Percentiles rank a stretch among this genome's conserved stretches.
phyloP scores from a whole-genome alignment of 1,139 yeast genomes.

The Taiozyma sp. region DNA sequence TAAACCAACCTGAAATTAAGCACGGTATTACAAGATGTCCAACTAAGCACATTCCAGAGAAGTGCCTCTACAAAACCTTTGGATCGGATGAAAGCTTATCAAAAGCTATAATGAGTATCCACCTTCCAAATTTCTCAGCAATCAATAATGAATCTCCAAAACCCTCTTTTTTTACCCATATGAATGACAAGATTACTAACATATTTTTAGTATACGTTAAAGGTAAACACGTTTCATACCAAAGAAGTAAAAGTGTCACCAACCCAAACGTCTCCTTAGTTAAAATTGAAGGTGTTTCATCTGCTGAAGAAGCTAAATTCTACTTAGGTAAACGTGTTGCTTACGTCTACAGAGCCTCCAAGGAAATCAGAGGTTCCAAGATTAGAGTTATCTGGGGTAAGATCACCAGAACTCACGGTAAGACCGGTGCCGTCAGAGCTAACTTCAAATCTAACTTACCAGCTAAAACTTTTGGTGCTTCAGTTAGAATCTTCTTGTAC shows the following conservation, averaged over 20 bases:
- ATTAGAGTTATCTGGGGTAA: slow-evolving; percentile 99
- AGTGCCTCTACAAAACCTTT: too few relatives aligned
- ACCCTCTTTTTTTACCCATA: neutral
- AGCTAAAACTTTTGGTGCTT: slow-evolving; percentile 99
- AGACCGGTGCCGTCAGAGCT: slow-evolving; percentile 98
- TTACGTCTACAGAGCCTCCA: slow-evolving; percentile 97
- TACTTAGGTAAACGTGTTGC: slow-evolving; percentile 99
- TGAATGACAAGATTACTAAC: slow-evolving; percentile 37
- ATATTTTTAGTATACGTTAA: slow-evolving; percentile 85
- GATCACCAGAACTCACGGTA: slow-evolving; percentile 98
- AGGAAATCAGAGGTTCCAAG: slow-evolving; percentile 98
- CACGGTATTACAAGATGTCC: too few relatives aligned
- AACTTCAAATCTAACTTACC: slow-evolving; percentile 99
- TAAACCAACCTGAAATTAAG: neutral
- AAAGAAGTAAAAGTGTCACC: slow-evolving; percentile 97
- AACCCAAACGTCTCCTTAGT: slow-evolving; percentile 97
- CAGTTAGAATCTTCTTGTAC: slow-evolving; percentile 99
- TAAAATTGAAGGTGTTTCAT: slow-evolving; percentile 93
- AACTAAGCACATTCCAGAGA: too few relatives aligned
- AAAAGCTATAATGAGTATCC: neutral
- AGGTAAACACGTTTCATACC: slow-evolving; percentile 99
- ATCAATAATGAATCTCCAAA: neutral
- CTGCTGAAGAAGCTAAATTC: slow-evolving; percentile 94
- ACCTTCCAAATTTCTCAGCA: neutral
- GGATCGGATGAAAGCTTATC: too few relatives aligned